phyloP scores from a whole-genome alignment of 257 asterid species.

The Salvia hispanica region DNA sequence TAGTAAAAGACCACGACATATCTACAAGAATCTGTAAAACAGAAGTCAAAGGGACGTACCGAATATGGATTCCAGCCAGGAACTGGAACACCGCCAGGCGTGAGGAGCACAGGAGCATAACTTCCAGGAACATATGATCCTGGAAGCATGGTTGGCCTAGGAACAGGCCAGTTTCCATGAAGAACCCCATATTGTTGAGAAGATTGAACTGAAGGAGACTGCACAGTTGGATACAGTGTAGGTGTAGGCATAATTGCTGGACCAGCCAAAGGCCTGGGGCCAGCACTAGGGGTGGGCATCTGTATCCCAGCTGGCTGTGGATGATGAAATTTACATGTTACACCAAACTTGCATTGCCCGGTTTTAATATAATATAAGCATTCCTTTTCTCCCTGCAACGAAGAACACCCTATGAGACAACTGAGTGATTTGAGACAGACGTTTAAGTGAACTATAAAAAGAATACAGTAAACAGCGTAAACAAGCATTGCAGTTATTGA shows the following conservation, averaged over 20 bases:
- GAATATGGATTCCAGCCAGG: conserved; percentile 88
- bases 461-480: background rate
- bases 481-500: conserved; percentile 21
- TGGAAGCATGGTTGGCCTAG: conserved; percentile 75
- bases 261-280: conserved; percentile 54
- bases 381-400: conserved; percentile 87
- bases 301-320: conserved; percentile 89
- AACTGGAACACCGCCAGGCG: conserved; percentile 82
- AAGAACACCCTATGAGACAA: conserved; percentile 32
- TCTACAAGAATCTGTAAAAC: conserved; percentile 16
- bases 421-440: conserved; percentile 19
- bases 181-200: conserved; percentile 83
- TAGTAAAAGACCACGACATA: conserved; percentile 25
- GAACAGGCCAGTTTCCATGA: conserved; percentile 80
- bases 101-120: conserved; percentile 71
- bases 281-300: conserved; percentile 46
- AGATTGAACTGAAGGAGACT: conserved; percentile 73
- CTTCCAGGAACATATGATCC: conserved; percentile 80
- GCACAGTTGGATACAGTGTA: conserved; percentile 62
- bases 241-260: conserved; percentile 62
- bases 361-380: conserved; percentile 82
- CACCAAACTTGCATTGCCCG: conserved; percentile 91
- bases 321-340: conserved; percentile 92
- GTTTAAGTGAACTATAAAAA: conserved; percentile 18
- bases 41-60: conserved; percentile 46